A percentile compares a stretch with the other conserved stretches of the same genome.
These are phyloP conservation scores for Metschnikowia peoriensis DNA, from an alignment of 805 yeast genomes.

Conservation along the genomic window DNA sequence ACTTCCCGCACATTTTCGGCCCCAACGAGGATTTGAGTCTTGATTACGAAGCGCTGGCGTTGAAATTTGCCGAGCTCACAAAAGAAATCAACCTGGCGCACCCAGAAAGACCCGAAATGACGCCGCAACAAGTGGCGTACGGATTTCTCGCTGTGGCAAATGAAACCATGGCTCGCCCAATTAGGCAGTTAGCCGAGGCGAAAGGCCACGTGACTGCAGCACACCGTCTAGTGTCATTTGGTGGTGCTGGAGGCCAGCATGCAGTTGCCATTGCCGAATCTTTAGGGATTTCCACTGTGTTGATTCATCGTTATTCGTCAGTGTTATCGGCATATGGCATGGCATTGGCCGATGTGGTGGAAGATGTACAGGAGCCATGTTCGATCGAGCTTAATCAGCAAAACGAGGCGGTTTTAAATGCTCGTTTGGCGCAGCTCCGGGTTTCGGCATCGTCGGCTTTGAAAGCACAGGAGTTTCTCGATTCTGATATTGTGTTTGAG, in stretches of 20 bases:
- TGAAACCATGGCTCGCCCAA: constrained; percentile 22
- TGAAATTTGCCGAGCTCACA: constrained; percentile 15
- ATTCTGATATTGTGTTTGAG: constrained; percentile 13
- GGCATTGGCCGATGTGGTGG: constrained; percentile 22
- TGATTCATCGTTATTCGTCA: constrained; percentile 20
- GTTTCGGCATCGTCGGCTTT: constrained; percentile 8
- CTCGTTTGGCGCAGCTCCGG: constrained; percentile 8
- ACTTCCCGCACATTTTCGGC: constrained; percentile 21
- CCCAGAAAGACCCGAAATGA: constrained; percentile 13
- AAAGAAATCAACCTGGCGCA: constrained; percentile 14
- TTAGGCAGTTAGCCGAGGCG: constrained; percentile 20
- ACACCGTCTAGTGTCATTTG: constrained; percentile 20
- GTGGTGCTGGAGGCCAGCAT: constrained; percentile 22
- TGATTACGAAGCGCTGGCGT: constrained; percentile 14
- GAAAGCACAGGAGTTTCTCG: constrained; percentile 13
- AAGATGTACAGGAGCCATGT: constrained; percentile 18
- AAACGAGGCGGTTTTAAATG: background rate
- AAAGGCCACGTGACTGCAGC: constrained; percentile 18
- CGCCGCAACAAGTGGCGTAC: constrained; percentile 18
- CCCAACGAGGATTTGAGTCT: constrained; percentile 16
- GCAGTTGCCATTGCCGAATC: constrained; percentile 20
- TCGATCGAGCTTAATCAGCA: constrained; percentile 7
- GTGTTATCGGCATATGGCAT: constrained; percentile 23
- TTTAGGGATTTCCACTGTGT: constrained; percentile 17
- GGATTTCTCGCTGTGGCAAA: constrained; percentile 21